These are phyloP conservation scores for Calonectria fujianensis DNA, from an alignment of 2,329 filamentous ascomycete species.

Conservation along the genomic window DNA sequence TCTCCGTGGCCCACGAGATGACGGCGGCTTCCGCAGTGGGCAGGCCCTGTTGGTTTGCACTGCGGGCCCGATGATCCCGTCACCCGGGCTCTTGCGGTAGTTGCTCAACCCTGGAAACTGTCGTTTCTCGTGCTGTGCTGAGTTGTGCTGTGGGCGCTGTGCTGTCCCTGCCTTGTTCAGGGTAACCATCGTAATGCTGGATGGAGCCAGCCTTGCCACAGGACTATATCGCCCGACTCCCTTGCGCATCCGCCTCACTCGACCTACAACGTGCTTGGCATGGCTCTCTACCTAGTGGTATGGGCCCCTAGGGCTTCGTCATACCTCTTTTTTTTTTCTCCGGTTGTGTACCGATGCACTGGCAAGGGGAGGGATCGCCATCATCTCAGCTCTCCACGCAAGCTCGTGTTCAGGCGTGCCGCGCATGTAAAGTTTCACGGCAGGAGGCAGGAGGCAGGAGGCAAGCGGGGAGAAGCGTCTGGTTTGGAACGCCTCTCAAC, in stretches of 20 bases:
- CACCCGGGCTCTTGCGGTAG: slow-evolving; percentile 44
- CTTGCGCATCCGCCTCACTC: slow-evolving; percentile 51
- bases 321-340: neutral
- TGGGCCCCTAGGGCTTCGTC: slow-evolving; percentile 6
- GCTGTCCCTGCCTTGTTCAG: slow-evolving; percentile 28
- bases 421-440: neutral
- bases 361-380: slow-evolving; percentile 41
- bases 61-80: slow-evolving; percentile 50
- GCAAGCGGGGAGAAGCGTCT: slow-evolving; percentile 32
- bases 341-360: neutral
- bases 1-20: slow-evolving; percentile 43
- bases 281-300: slow-evolving; percentile 23
- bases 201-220: slow-evolving; percentile 29
- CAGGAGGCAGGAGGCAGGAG: slow-evolving; percentile 24
- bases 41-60: slow-evolving; percentile 46
- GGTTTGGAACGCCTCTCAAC: slow-evolving; percentile 36
- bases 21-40: slow-evolving; percentile 49
- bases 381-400: slow-evolving; percentile 43
- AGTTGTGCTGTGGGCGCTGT: slow-evolving; percentile 43
- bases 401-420: slow-evolving; percentile 18
- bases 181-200: slow-evolving; percentile 19
- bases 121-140: slow-evolving; percentile 40
- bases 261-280: slow-evolving; percentile 23
- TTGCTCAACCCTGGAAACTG: slow-evolving; percentile 41
- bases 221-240: slow-evolving; percentile 36